Percentiles rank a stretch among this genome's conserved stretches.
phyloP scores from a whole-genome alignment of 345 rosid species.

The Triadica sebifera region DNA sequence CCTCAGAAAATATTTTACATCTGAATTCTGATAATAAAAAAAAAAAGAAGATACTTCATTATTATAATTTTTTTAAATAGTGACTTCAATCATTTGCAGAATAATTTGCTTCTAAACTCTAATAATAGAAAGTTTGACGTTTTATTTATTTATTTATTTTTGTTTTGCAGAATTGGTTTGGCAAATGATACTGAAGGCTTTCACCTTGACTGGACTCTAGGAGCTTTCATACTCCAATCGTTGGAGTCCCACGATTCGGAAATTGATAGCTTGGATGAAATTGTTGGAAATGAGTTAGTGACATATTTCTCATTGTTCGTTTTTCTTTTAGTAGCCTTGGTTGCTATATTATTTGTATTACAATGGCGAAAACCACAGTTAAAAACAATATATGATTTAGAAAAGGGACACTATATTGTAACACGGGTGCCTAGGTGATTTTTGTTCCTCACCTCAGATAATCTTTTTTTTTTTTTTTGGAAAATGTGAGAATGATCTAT shows the following conservation, averaged over 20 bases:
- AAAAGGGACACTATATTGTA: slow-evolving; percentile 38
- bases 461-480: not conserved
- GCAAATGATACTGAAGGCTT: slow-evolving; percentile 26
- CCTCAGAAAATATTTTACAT: no score
- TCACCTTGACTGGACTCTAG: slow-evolving; percentile 49
- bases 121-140: not conserved
- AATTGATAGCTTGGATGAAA: slow-evolving; percentile 20
- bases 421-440: slow-evolving; percentile 34
- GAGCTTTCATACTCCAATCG: slow-evolving; percentile 44
- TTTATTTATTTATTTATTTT: no score
- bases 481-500: slow-evolving; percentile 12
- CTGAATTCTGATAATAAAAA: no score
- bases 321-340: slow-evolving; percentile 36
- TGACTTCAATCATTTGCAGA: no score
- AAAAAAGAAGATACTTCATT: no score
- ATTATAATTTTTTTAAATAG: no score
- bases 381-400: slow-evolving; percentile 39
- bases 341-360: slow-evolving; percentile 31
- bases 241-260: slow-evolving; percentile 24
- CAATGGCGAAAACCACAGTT: slow-evolving; percentile 40
- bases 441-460: not conserved
- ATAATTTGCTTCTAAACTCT: no score
- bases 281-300: slow-evolving; percentile 42
- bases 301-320: slow-evolving; percentile 42
- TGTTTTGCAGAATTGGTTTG: slow-evolving; percentile 29